A percentile compares a stretch with the other conserved stretches of the same genome.
These are phyloP conservation scores for Xerocomellus dryophilus DNA, from an alignment of 768 basidiomycete genomes.

Conservation along the genomic window DNA sequence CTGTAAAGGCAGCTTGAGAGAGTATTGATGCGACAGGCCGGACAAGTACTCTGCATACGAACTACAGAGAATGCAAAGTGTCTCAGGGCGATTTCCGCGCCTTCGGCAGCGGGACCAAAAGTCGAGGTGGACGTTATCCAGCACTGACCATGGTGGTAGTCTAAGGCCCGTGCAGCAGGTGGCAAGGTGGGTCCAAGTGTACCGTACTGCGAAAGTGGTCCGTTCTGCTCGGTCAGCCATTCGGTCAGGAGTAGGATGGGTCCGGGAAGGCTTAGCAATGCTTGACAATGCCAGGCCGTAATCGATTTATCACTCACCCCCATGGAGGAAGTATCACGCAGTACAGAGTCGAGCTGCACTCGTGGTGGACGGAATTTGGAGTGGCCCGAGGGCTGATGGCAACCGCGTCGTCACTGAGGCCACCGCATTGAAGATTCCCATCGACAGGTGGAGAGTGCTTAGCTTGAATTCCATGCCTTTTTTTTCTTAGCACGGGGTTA, in stretches of 20 bases:
- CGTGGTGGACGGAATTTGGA: neutral
- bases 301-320: neutral
- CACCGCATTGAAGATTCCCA: neutral
- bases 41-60: constrained; percentile 19
- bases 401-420: neutral
- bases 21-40: neutral
- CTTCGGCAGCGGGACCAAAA: constrained; percentile 8
- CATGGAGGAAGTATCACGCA: neutral
- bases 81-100: too few relatives aligned
- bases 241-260: neutral
- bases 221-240: neutral
- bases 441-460: neutral
- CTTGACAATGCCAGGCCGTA: too few relatives aligned
- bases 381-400: neutral
- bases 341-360: neutral
- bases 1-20: constrained; percentile 57
- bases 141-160: neutral
- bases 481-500: too few relatives aligned
- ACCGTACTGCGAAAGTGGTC: neutral
- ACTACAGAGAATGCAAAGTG: constrained; percentile 58
- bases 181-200: neutral
- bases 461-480: too few relatives aligned
- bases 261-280: neutral
- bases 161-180: neutral
- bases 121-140: constrained; percentile 6